Base-by-base conservation (phyloP, 192 early-diverging fungal species). In the Spinellus fusiger region DNA sequence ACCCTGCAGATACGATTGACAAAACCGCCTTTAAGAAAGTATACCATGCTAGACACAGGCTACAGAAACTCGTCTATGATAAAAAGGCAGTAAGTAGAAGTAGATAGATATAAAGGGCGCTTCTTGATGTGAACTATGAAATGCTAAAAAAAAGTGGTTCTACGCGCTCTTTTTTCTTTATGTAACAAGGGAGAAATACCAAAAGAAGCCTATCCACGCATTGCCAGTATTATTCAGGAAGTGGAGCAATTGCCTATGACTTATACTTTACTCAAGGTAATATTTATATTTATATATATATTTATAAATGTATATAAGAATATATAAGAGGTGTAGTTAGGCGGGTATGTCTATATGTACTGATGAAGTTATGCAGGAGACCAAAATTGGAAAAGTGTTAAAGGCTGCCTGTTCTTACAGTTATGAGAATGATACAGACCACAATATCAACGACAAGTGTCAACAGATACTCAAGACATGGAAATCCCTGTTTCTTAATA, bases 321-420 rank as follows among this genome's bases (percentile, higher is more conserved):
- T n/a, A n/a, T n/a, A n/a, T n/a, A n/a, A n/a, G n/a, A 35, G 31
- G 26, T 13, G 6, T 37, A 13, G 35, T 37, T 9, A 37, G 13
- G 6, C 7, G 7, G 13, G 40, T 12, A 12, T 5, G 1, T 33
- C 50, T 4, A 5, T 2, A 26, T 32, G 23, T 25, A 49, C 23
- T 34, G 26, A 1, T 4, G n/a, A n/a, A 3, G 9, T 59, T 53
- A 16, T 22, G 10, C 27, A 70, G 69, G 69, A 70, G 46, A 70
- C 62, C 29, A 70, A 70, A 34, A 70, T 70, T 27, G 57, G 57
- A n/a, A 70, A 65, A 40, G 69, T 70, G n/a, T 56, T 70, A 31
- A 70, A 70, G 50, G 51, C 56, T 1, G 69, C 58, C 49, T 64
- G 62, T 23, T 31, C 44, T 13, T 56, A 64, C 48, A 53, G 47